phyloP scores from a whole-genome alignment of 257 asterid species.

The Solanum rostratum region DNA sequence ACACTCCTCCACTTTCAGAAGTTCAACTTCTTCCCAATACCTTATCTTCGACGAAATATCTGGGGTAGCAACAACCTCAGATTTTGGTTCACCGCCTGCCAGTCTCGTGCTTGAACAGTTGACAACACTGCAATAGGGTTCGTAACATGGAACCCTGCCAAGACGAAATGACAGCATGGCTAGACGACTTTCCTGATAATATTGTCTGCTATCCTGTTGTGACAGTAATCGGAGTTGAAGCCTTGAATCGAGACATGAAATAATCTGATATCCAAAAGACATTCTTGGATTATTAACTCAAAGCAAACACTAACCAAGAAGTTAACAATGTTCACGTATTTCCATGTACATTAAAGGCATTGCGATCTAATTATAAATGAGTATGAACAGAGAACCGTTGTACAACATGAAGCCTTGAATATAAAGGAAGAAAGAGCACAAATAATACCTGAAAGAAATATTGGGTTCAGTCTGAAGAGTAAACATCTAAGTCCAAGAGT shows the following conservation, averaged over 20 bases:
- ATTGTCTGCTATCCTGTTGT: not conserved
- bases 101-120: not conserved
- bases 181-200: not conserved
- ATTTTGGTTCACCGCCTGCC: not conserved
- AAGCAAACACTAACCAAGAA: not conserved
- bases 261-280: not conserved
- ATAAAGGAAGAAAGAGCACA: not conserved
- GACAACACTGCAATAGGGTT: not conserved
- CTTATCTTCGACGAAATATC: not conserved
- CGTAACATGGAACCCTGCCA: not conserved
- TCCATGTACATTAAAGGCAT: not conserved
- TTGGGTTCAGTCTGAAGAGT: not conserved
- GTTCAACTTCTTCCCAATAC: not conserved
- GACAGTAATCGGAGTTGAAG: not conserved
- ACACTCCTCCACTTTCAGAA: not conserved
- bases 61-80: not conserved
- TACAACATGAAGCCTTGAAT: not conserved
- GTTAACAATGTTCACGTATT: not conserved
- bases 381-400: not conserved
- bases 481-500: not conserved
- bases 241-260: not conserved
- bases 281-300: not conserved
- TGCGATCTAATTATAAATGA: not conserved
- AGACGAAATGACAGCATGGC: not conserved
- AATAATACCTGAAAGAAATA: not conserved